Conservation (phyloP, 1,284 basidiomycete species). For the Erythrobasidium hasegawianum region DNA sequence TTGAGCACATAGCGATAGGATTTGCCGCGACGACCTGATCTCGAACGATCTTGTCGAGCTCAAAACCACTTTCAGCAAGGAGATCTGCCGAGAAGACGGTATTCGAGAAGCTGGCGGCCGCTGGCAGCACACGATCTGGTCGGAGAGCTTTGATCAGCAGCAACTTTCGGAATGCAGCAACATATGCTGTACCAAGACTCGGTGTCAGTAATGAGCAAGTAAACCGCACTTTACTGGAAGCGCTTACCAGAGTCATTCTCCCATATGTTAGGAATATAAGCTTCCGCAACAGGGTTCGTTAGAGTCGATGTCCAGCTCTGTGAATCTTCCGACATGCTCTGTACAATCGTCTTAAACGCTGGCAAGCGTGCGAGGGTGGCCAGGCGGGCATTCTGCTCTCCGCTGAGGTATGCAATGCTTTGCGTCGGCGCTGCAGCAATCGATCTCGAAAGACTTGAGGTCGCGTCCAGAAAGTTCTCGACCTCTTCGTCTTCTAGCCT, state of each 20-base stretch:
- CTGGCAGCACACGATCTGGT: conserved; percentile 80
- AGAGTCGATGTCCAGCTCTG: conserved; percentile 75
- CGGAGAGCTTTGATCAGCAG: conserved; percentile 82
- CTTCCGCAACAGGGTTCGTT: conserved; percentile 66
- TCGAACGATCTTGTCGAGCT: conserved; percentile 69
- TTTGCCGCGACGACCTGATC: conserved; percentile 74
- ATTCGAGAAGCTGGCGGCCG: conserved; percentile 69
- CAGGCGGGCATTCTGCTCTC: conserved; percentile 60
- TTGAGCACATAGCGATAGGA: conserved; percentile 84
- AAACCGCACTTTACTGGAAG: background rate
- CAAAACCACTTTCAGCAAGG: conserved; percentile 64
- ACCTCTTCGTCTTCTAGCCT: conserved; percentile 68
- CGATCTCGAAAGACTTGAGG: conserved; percentile 3
- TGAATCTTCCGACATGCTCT: conserved; percentile 62
- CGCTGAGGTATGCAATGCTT: conserved; percentile 44
- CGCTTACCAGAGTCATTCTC: conserved; percentile 34
- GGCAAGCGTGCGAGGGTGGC: conserved; percentile 49
- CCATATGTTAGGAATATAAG: conserved; percentile 55
- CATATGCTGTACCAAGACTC: background rate
- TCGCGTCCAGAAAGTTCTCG: conserved; percentile 77
- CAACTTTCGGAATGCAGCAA: conserved; percentile 58
- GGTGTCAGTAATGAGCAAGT: background rate
- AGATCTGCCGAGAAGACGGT: conserved; percentile 74
- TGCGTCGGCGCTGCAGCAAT: conserved; percentile 39
- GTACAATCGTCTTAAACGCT: conserved; percentile 72